Base-by-base conservation (phyloP, 352 stramenopile species). In the Pythium sp. region DNA sequence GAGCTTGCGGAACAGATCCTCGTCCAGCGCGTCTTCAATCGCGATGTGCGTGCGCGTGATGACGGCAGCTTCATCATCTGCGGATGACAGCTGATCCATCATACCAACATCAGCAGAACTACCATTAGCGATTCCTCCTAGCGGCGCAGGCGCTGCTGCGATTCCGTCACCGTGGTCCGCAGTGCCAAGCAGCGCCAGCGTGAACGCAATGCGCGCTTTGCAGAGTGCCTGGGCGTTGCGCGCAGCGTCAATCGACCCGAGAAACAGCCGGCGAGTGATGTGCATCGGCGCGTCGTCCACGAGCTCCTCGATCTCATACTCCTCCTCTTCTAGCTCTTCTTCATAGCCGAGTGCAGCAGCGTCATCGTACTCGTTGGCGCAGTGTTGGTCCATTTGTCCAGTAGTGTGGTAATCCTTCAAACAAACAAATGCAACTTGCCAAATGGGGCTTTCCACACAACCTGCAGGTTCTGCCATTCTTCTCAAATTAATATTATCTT, bases 161-260 rank as follows among this genome's bases (percentile, higher is more conserved):
- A 43, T 58, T 12, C 51, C 30, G 20, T 22, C 60, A 30, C 60
- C 11, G 38, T 64, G 38, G 41, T 69, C 64, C 0, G 11, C 18
- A 22, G 46, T 30, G 2, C 71, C 74, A 2, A 92, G 71, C 47
- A 93, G 67, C 36, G 77, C 74, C 15, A 93, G 62, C 2, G 73
- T 64, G 18, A 71, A 71, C n/a, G 72, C 64, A 51, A 93, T 81
- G 53, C 74, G 73, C 43, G 73, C 67, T 54, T 58, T 47, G 14
- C 65, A 60, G 36, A 92, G 67, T 49, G 74, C 83, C 0, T 6
- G 24, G 6, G 46, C 14, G 62, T 93, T 93, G 58, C 62, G 70
- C 57, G 83, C 82, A 4, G 86, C 86, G 60, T 93, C 86, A 32
- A 93, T 85, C 2, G 86, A 90, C 9, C 86, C 83, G 5, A 93